phyloP scores from a whole-genome alignment of 306 rosid species.

The Quercus rubra region DNA sequence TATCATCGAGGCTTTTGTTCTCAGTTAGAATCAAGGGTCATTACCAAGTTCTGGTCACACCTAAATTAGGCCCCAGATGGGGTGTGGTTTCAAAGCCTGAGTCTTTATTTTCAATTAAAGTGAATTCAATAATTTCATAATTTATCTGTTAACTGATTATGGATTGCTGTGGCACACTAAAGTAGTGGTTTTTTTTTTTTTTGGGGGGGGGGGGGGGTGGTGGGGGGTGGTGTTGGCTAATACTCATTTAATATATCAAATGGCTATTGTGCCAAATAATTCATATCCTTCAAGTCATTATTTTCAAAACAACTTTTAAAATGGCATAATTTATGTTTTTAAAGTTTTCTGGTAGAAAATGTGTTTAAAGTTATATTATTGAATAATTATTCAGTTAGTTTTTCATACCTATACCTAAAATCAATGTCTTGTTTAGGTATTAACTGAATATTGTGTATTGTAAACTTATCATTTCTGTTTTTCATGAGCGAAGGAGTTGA shows the following conservation, averaged over 20 bases:
- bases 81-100: too few relatives aligned
- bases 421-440: not conserved
- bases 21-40: too few relatives aligned
- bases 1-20: too few relatives aligned
- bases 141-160: not conserved
- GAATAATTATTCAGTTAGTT: not conserved
- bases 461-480: slow-evolving; percentile 23
- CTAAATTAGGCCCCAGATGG: too few relatives aligned
- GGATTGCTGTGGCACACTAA: not conserved
- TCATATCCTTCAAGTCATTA: too few relatives aligned
- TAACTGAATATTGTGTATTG: not conserved
- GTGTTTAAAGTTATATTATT: not conserved
- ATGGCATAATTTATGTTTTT: not conserved
- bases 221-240: too few relatives aligned
- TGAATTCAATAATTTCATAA: not conserved
- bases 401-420: not conserved
- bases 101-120: not conserved
- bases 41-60: too few relatives aligned
- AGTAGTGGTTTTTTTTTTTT: not conserved
- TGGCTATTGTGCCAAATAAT: too few relatives aligned
- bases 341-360: not conserved
- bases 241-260: too few relatives aligned
- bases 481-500: slow-evolving; percentile 59
- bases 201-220: too few relatives aligned
- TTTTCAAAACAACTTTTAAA: too few relatives aligned